These are phyloP conservation scores for Trichomonascaceae sp. DNA, from an alignment of 1,139 yeast species.

Conservation along the genomic window DNA sequence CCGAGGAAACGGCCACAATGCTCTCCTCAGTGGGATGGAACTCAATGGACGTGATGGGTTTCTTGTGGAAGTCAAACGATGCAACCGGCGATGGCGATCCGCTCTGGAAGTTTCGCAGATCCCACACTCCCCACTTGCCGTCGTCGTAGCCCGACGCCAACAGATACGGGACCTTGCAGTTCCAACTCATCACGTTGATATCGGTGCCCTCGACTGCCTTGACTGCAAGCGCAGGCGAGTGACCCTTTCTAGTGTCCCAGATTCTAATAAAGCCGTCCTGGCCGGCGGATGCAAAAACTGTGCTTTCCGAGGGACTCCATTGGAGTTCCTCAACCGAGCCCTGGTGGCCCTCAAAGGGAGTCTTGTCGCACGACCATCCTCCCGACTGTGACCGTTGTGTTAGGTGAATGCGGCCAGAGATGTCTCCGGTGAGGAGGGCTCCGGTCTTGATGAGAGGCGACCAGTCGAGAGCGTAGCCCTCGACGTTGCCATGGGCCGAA, in stretches of 20 bases:
- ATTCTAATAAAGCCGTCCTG: slow-evolving; percentile 84
- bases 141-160: slow-evolving; percentile 96
- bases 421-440: slow-evolving; percentile 76
- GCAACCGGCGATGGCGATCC: slow-evolving; percentile 41
- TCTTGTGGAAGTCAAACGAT: slow-evolving; percentile 78
- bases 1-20: slow-evolving; percentile 88
- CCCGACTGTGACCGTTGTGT: slow-evolving; percentile 66
- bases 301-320: slow-evolving; percentile 86
- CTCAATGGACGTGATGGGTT: slow-evolving; percentile 84
- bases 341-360: slow-evolving; percentile 44
- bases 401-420: slow-evolving; percentile 66
- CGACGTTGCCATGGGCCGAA: slow-evolving; percentile 81
- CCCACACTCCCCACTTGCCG: slow-evolving; percentile 98
- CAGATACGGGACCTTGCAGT: slow-evolving; percentile 69
- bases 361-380: slow-evolving; percentile 71
- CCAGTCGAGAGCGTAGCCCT: slow-evolving; percentile 97
- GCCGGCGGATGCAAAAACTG: slow-evolving; percentile 91
- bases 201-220: slow-evolving; percentile 61
- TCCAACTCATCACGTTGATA: slow-evolving; percentile 95
- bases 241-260: slow-evolving; percentile 95
- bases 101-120: slow-evolving; percentile 67
- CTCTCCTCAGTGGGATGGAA: slow-evolving; percentile 95
- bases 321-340: slow-evolving; percentile 91
- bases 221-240: slow-evolving; percentile 79
- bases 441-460: slow-evolving; percentile 76